Percentiles rank a stretch among this genome's conserved stretches.
Conservation (phyloP, 805 yeast genomes). For the Cyberlindnera americana region DNA sequence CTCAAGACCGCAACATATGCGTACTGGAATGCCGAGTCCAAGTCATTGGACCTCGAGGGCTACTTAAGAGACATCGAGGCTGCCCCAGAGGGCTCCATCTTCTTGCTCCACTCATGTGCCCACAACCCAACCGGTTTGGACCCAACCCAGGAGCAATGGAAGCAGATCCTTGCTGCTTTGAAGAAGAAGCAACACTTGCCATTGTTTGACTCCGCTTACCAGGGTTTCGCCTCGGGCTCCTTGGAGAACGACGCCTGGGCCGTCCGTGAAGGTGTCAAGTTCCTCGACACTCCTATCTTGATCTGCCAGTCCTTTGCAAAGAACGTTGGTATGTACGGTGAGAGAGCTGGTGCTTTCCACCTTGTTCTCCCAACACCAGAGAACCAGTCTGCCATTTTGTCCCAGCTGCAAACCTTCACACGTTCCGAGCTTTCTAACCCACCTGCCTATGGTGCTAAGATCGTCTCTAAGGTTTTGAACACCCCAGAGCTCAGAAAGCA, state of each 20-base stretch:
- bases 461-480: conserved; percentile 72
- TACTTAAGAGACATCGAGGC: conserved; percentile 55
- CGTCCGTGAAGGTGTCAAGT: conserved; percentile 51
- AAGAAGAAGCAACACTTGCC: conserved; percentile 66
- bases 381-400: conserved; percentile 54
- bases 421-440: conserved; percentile 91
- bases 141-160: conserved; percentile 84
- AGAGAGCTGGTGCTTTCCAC: conserved; percentile 93
- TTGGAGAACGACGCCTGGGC: conserved; percentile 83
- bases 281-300: conserved; percentile 52
- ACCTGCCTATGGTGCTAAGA: conserved; percentile 93
- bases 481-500: conserved; percentile 63
- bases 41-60: conserved; percentile 69
- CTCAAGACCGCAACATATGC: conserved; percentile 68
- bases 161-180: conserved; percentile 57
- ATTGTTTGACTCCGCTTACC: conserved; percentile 92
- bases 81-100: conserved; percentile 75
- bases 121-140: conserved; percentile 98
- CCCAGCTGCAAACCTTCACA: conserved; percentile 73
- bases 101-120: conserved; percentile 91
- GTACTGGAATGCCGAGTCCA: conserved; percentile 76
- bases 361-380: conserved; percentile 48
- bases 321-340: conserved; percentile 96
- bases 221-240: conserved; percentile 93
- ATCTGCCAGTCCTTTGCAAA: conserved; percentile 96